These are phyloP conservation scores for Blastobotrys arbuscula DNA, from an alignment of 1,139 yeast genomes.

Conservation along the genomic window DNA sequence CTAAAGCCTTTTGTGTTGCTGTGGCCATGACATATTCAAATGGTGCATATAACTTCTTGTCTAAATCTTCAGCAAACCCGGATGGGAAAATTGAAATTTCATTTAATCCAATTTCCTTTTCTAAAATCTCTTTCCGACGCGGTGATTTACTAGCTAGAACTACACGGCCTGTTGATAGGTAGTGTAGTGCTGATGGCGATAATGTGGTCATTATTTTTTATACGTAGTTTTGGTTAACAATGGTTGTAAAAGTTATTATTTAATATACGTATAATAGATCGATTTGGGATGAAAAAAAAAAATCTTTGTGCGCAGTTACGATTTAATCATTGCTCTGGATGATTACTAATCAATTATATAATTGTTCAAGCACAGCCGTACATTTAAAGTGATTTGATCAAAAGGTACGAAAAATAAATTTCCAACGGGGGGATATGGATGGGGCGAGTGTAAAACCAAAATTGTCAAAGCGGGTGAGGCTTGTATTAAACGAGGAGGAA, in stretches of 20 bases:
- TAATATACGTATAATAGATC: background rate
- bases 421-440: background rate
- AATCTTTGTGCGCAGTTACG: background rate
- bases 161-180: slow-evolving; percentile 31
- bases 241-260: background rate
- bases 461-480: background rate
- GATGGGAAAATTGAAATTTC: slow-evolving; percentile 48
- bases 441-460: background rate
- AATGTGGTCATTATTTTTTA: slow-evolving; percentile 3
- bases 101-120: slow-evolving; percentile 52
- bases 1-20: slow-evolving; percentile 56
- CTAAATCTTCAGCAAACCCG: slow-evolving; percentile 66
- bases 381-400: background rate
- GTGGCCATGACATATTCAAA: slow-evolving; percentile 65
- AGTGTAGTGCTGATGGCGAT: background rate
- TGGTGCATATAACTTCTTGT: slow-evolving; percentile 47
- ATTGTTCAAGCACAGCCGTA: too few relatives aligned
- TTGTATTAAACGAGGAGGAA: background rate
- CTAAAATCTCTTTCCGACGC: slow-evolving; percentile 62
- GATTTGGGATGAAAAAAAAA: slow-evolving; percentile 1
- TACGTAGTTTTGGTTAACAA: background rate
- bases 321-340: background rate
- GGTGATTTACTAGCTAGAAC: slow-evolving; percentile 84
- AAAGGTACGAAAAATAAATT: background rate
- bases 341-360: too few relatives aligned